phyloP scores from a whole-genome alignment of 345 rosid species.

The Eucalyptus regnans region DNA sequence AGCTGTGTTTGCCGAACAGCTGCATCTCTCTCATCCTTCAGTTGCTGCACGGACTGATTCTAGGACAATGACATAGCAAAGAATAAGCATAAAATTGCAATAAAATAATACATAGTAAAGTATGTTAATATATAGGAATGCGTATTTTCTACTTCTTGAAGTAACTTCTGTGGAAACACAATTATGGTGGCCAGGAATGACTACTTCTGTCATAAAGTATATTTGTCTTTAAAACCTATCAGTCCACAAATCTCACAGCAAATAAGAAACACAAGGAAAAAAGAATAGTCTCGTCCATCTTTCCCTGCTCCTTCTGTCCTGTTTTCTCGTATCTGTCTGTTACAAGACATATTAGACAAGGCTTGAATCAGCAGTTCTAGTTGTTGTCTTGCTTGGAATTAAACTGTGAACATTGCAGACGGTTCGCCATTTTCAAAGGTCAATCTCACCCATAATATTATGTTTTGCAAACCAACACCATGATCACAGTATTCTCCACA shows the following conservation, averaged over 20 bases:
- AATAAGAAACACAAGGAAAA: background rate
- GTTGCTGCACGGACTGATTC: constrained; percentile 48
- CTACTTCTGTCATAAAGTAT: background rate
- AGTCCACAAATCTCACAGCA: background rate
- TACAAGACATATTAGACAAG: background rate
- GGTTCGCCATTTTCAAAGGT: background rate
- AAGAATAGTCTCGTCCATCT: background rate
- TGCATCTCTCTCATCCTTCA: constrained; percentile 77
- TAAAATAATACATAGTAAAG: background rate
- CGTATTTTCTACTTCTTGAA: background rate
- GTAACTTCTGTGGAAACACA: background rate
- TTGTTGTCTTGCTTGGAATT: background rate
- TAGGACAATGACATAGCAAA: background rate
- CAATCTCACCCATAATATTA: background rate
- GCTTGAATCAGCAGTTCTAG: background rate
- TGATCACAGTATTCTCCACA: background rate
- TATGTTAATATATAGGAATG: background rate
- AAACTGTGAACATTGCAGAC: background rate
- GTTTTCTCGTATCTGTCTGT: background rate
- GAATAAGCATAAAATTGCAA: background rate
- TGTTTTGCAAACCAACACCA: background rate
- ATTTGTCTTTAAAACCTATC: background rate
- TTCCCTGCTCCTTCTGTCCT: background rate
- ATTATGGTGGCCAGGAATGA: background rate
- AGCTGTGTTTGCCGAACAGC: constrained; percentile 63